Percentiles rank a stretch among this genome's conserved stretches.
These are phyloP conservation scores for Calocera cornea DNA, from an alignment of 768 basidiomycete species.

Conservation along the genomic window DNA sequence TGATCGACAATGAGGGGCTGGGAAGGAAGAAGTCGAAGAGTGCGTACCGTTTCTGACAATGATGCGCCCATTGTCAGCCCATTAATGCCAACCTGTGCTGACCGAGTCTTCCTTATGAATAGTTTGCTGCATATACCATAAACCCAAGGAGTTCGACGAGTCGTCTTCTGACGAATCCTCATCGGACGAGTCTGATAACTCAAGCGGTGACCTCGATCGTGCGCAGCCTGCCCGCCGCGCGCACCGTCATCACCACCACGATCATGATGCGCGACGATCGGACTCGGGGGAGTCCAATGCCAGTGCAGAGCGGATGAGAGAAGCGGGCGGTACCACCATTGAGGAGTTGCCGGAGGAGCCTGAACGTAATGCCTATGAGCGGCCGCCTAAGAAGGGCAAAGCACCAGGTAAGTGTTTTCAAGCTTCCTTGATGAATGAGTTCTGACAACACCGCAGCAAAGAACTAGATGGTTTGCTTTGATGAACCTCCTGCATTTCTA, in stretches of 20 bases:
- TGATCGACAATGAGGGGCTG: slow-evolving; percentile 80
- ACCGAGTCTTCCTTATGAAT: not conserved
- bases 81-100: not conserved
- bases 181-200: slow-evolving; percentile 35
- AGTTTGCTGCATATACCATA: slow-evolving; percentile 96
- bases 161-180: slow-evolving; percentile 48
- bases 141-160: slow-evolving; percentile 64
- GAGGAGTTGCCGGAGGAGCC: slow-evolving; percentile 18
- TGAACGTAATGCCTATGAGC: slow-evolving; percentile 28
- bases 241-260: slow-evolving; percentile 13
- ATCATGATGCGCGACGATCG: slow-evolving; percentile 14
- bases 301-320: slow-evolving; percentile 12
- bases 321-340: slow-evolving; percentile 13
- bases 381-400: slow-evolving; percentile 14
- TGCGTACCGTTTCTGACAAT: slow-evolving; percentile 29
- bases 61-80: not conserved
- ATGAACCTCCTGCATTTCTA: no score
- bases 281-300: slow-evolving; percentile 12
- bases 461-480: not conserved
- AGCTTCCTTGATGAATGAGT: not conserved
- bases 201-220: slow-evolving; percentile 23
- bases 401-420: not conserved
- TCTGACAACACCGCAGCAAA: not conserved
- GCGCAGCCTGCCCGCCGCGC: slow-evolving; percentile 10
- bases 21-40: slow-evolving; percentile 91